phyloP scores from a whole-genome alignment of 225 moss, liverwort and hornwort genomes.

The Polytrichum formosum region DNA sequence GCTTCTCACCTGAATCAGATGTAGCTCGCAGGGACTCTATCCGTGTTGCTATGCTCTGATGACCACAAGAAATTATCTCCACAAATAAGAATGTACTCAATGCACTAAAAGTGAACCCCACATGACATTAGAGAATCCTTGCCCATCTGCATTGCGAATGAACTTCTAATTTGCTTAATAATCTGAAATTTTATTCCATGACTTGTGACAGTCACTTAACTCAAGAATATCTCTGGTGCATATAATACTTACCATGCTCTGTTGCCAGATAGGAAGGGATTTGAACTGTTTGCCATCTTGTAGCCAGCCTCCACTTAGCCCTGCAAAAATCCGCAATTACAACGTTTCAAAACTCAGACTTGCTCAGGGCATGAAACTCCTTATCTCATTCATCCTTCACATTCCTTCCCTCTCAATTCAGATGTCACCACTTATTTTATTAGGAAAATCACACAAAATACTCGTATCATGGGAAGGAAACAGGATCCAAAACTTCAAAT shows the following conservation, averaged over 20 bases:
- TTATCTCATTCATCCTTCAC: no score
- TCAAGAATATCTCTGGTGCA: neutral
- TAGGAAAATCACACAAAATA: no score
- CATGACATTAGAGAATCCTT: neutral
- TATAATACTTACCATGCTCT: neutral
- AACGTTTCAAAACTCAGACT: no score
- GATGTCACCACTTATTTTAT: no score
- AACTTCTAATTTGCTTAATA: neutral
- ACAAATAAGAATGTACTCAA: no score
- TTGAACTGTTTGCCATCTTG: neutral
- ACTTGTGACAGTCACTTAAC: neutral
- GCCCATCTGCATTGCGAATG: neutral
- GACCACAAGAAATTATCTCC: neutral
- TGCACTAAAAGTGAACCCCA: neutral
- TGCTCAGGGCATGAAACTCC: no score
- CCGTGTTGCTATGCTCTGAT: constrained; percentile 30
- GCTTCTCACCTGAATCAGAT: constrained; percentile 26
- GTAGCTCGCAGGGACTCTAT: constrained; percentile 18
- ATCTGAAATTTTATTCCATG: neutral
- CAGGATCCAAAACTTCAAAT: no score
- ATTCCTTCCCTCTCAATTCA: no score
- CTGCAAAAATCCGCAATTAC: neutral
- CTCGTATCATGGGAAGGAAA: no score
- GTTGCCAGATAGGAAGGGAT: constrained; percentile 5
- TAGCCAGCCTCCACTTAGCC: neutral